phyloP scores from a whole-genome alignment of 768 basidiomycete genomes.

The Phlebiopsis gigantea region DNA sequence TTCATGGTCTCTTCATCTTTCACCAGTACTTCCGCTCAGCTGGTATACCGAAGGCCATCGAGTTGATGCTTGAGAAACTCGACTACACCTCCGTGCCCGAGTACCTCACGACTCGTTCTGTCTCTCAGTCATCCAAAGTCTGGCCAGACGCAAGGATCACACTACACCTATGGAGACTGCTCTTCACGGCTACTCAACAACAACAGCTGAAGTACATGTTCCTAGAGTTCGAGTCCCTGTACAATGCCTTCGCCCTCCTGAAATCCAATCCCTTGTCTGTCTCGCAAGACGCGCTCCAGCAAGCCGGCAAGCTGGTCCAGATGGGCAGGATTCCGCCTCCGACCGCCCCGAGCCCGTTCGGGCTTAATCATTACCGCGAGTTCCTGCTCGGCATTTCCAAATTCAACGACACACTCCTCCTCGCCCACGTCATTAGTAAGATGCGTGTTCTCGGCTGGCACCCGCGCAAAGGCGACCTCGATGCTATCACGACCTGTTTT shows the following conservation, averaged over 20 bases:
- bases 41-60: constrained; percentile 40
- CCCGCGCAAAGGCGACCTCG: neutral
- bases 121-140: neutral
- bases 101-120: neutral
- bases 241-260: neutral
- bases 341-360: neutral
- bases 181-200: neutral
- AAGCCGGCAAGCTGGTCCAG: neutral
- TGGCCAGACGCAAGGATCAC: neutral
- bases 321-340: neutral
- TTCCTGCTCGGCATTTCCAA: neutral
- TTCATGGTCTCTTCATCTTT: constrained; percentile 31
- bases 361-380: neutral
- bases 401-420: neutral
- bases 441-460: neutral
- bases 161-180: neutral
- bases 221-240: neutral
- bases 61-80: neutral
- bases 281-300: neutral
- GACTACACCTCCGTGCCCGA: neutral
- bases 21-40: constrained; percentile 43
- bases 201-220: neutral
- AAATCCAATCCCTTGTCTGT: neutral
- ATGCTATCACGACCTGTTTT: neutral
- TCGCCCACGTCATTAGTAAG: neutral